Base-by-base conservation (phyloP, 139 green algal genomes). In the Chlamydomonas sp. region DNA sequence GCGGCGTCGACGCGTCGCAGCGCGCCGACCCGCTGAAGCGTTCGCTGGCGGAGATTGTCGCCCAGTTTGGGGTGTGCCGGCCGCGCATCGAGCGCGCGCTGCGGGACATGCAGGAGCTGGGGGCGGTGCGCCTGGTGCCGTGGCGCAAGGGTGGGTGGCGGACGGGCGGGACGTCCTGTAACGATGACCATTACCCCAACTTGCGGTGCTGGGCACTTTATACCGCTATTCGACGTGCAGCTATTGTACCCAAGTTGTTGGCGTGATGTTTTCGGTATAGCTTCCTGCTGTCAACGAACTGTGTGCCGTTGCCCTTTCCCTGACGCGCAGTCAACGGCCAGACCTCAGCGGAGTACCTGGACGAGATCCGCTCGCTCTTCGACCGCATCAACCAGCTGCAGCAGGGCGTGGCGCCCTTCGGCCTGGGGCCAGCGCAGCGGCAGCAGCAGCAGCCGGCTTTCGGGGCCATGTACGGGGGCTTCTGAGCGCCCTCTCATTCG, bases 51-150 rank as follows among this genome's bases (percentile, higher is more conserved):
- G 83, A 80, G 7, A 79, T 86, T 60, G 9, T 79, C 20, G 66
- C 63, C 9, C 5, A 49, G 3, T 31, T 81, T 61, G 31, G 60
- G 14, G 62, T 4, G 14, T 31, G 3, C 5, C 14, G 14, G 31
- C 83, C 83, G 0, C 20, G 61, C 0, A 62, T 87, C 5, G 16
- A 31, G 73, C 66, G 62, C 18, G 73, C 73, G 7, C 71, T 87
- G 83, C 72, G 72, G 83, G 83, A 81, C 4, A 60, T 75, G 59
- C 83, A 87, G 83, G 73, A 80, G 63, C 83, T 76, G 59, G 73
- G 83, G 0, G 83, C 83, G 0, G 73, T 80, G 72, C 76, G 64
- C 31, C 72, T 87, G 73, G 83, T 79, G 63, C 83, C 83, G 0
- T 87, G 83, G 83, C 58, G 59, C 10, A 72, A 57, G 77, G 81